These are phyloP conservation scores for Alternaria triticimaculans DNA, from an alignment of 2,329 filamentous ascomycete genomes.

Conservation along the genomic window DNA sequence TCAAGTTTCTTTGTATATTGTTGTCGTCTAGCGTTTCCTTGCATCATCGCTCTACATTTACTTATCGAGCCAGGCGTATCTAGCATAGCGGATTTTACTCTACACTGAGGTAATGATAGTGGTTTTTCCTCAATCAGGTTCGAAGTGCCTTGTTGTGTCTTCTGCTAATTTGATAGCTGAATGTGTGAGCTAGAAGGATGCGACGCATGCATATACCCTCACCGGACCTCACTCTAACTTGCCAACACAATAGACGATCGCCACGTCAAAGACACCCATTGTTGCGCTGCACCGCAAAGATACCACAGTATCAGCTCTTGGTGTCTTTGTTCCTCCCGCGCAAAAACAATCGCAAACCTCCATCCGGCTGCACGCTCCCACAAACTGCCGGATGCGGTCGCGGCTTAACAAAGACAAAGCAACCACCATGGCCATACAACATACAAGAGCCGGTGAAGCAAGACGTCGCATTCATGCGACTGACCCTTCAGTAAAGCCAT, in stretches of 20 bases:
- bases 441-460: slow-evolving; percentile 5
- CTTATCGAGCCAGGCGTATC: slow-evolving; percentile 5
- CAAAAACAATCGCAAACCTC: background rate
- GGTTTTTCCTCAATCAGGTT: background rate
- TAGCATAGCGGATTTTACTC: slow-evolving; percentile 5
- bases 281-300: background rate
- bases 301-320: too few relatives aligned
- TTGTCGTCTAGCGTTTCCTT: slow-evolving; percentile 11
- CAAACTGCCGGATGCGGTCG: slow-evolving; percentile 12
- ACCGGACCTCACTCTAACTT: too few relatives aligned
- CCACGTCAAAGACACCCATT: background rate
- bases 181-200: too few relatives aligned
- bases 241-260: background rate
- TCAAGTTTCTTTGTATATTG: background rate
- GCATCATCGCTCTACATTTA: slow-evolving; percentile 4
- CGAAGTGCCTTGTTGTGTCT: too few relatives aligned
- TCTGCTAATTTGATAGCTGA: background rate
- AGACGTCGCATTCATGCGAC: background rate
- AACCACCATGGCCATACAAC: background rate
- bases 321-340: background rate
- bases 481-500: too few relatives aligned
- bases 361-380: background rate
- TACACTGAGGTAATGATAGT: slow-evolving; percentile 4
- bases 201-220: background rate
- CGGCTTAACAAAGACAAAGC: slow-evolving; percentile 15